Conservation (phyloP, 495 filamentous ascomycete species). For the Penicillium macrosclerotiorum region DNA sequence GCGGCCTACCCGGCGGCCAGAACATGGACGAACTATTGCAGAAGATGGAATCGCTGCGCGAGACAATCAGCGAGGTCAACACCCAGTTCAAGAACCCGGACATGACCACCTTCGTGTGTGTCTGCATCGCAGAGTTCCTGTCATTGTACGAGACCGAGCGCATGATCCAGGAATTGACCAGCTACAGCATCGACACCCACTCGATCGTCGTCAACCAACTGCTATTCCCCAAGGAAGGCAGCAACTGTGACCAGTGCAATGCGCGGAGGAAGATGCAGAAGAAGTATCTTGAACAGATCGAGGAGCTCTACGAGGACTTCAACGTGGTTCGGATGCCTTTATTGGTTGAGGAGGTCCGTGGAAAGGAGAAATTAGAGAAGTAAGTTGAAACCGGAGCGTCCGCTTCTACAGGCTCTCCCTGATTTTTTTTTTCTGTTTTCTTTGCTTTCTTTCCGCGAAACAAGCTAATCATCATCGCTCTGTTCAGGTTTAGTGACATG, state of each 20-base stretch:
- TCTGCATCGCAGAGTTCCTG: conserved; percentile 97
- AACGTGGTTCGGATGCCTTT: conserved; percentile 98
- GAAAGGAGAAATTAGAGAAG: conserved; percentile 89
- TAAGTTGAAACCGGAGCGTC: no score
- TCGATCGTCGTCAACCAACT: conserved; percentile 98
- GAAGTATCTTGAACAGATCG: conserved; percentile 98
- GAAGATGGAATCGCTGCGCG: conserved; percentile 89
- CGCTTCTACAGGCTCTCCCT: no score
- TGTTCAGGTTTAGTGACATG: conserved; percentile 80
- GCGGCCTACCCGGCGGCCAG: conserved; percentile 85
- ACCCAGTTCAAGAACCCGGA: conserved; percentile 96
- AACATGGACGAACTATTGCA: conserved; percentile 87
- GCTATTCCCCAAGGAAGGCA: conserved; percentile 84
- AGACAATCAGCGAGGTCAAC: conserved; percentile 94
- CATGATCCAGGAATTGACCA: conserved; percentile 97
- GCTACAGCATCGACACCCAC: conserved; percentile 94
- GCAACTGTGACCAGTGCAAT: conserved; percentile 91
- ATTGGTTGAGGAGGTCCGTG: conserved; percentile 90
- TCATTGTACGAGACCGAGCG: conserved; percentile 98
- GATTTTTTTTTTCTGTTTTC: not conserved
- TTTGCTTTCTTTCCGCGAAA: not conserved
- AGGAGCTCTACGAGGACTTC: conserved; percentile 98
- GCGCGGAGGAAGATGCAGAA: conserved; percentile 97
- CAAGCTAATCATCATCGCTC: conserved; percentile 16
- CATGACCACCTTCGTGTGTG: conserved; percentile 96